Evolutionary conservation across 129 eudicot genomes (phyloP).

Genomic region (Cynara cardunculus): DNA sequence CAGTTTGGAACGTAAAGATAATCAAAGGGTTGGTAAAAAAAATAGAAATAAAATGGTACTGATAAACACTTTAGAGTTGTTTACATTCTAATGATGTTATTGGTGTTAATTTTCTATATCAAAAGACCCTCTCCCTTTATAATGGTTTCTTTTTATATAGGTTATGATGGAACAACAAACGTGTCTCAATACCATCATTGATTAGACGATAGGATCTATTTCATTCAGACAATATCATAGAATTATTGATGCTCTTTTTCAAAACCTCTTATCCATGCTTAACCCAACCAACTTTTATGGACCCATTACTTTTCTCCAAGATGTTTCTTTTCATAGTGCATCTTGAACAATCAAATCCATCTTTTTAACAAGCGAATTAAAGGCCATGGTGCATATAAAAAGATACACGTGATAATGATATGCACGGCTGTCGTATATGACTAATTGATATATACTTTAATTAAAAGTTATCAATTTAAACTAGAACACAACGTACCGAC

Average conservation of each 20-base stretch:
- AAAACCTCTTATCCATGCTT: not conserved
- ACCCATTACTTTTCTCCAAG: not conserved
- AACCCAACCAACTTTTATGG: not conserved
- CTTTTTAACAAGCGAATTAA: not conserved
- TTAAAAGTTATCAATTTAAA: too few relatives aligned
- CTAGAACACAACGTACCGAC: too few relatives aligned
- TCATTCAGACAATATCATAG: not conserved
- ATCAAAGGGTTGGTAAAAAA: not conserved
- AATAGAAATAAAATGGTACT: not conserved
- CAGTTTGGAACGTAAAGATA: too few relatives aligned
- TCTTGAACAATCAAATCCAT: not conserved
- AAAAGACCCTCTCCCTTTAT: too few relatives aligned
- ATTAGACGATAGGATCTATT: not conserved
- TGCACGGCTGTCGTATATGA: too few relatives aligned
- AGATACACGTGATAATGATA: too few relatives aligned
- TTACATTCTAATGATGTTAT: not conserved
- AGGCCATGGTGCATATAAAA: not conserved
- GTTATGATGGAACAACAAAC: not conserved
- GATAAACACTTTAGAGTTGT: too few relatives aligned
- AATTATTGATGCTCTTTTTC: too few relatives aligned
- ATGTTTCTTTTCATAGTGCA: not conserved
- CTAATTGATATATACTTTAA: too few relatives aligned
- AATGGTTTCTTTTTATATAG: not conserved
- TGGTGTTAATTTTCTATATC: not conserved
- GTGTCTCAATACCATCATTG: not conserved